These are phyloP conservation scores for Rhizopus arrhizus DNA, from an alignment of 371 early-diverging fungal genomes.

Conservation along the genomic window DNA sequence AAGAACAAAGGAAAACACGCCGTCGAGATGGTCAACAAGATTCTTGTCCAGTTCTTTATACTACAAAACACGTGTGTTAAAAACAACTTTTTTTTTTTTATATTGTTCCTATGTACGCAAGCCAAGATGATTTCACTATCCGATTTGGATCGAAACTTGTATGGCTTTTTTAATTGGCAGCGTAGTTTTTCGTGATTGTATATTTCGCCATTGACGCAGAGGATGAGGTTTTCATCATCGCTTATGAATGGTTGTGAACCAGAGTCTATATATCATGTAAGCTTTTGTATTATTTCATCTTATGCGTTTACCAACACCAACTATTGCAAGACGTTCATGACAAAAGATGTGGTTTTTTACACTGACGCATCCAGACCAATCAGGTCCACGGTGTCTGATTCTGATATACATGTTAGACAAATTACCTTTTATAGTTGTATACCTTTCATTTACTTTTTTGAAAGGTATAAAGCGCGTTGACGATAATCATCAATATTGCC, in stretches of 20 bases:
- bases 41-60: slow-evolving; percentile 84
- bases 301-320: slow-evolving; percentile 82
- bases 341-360: slow-evolving; percentile 82
- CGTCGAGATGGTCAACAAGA: slow-evolving; percentile 82
- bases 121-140: slow-evolving; percentile 96
- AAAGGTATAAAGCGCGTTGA: slow-evolving; percentile 78
- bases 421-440: background rate
- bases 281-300: background rate
- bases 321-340: slow-evolving; percentile 97
- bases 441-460: slow-evolving; percentile 76
- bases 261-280: slow-evolving; percentile 53
- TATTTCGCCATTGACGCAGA: slow-evolving; percentile 96
- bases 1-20: slow-evolving; percentile 94
- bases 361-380: slow-evolving; percentile 90
- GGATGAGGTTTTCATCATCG: slow-evolving; percentile 80
- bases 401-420: slow-evolving; percentile 17
- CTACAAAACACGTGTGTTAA: slow-evolving; percentile 40
- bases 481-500: slow-evolving; percentile 78
- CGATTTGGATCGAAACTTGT: slow-evolving; percentile 88
- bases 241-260: slow-evolving; percentile 96
- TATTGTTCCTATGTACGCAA: slow-evolving; percentile 62
- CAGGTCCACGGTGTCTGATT: slow-evolving; percentile 95
- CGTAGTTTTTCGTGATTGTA: slow-evolving; percentile 93
- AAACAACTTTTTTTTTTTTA: background rate
- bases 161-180: slow-evolving; percentile 66